phyloP scores from a whole-genome alignment of 768 basidiomycete genomes.

The Rhizopogon salebrosus region DNA sequence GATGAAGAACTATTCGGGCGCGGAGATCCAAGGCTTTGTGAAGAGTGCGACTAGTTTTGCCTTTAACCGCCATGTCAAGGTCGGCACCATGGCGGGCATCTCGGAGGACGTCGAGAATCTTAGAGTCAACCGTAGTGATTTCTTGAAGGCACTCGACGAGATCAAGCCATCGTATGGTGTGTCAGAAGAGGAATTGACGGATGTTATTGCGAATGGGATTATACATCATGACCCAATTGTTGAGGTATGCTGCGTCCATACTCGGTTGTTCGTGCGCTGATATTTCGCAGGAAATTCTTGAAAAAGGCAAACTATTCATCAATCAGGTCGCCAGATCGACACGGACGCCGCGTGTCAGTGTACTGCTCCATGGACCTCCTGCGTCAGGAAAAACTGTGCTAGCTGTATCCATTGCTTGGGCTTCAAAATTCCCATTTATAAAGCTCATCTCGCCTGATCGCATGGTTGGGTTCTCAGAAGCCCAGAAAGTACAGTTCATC shows the following conservation, averaged over 20 bases:
- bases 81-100: constrained; percentile 95
- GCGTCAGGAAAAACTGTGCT: constrained; percentile 94
- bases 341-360: constrained; percentile 86
- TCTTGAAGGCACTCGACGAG: constrained; percentile 86
- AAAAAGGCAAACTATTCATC: constrained; percentile 82
- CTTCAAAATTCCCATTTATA: constrained; percentile 95
- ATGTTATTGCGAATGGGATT: constrained; percentile 94
- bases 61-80: constrained; percentile 95
- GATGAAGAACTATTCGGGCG: constrained; percentile 98
- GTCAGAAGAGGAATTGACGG: constrained; percentile 89
- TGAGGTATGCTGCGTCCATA: constrained; percentile 53
- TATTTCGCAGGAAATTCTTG: constrained; percentile 65
- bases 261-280: constrained; percentile 1
- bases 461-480: constrained; percentile 96
- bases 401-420: constrained; percentile 89
- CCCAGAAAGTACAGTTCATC: constrained; percentile 86
- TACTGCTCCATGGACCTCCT: constrained; percentile 84
- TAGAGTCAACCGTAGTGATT: constrained; percentile 81
- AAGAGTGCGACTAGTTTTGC: constrained; percentile 99
- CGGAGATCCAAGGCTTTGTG: constrained; percentile 92
- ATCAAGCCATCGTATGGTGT: constrained; percentile 97
- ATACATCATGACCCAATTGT: constrained; percentile 76
- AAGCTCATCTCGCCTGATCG: constrained; percentile 93
- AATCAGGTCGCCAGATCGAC: constrained; percentile 91
- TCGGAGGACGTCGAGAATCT: constrained; percentile 94